Evolutionary conservation across 2,329 filamentous ascomycete species (phyloP), one percentile per base, ranked within the genome.

Genomic region (Immersiporthe knoxdaviesiana): DNA sequence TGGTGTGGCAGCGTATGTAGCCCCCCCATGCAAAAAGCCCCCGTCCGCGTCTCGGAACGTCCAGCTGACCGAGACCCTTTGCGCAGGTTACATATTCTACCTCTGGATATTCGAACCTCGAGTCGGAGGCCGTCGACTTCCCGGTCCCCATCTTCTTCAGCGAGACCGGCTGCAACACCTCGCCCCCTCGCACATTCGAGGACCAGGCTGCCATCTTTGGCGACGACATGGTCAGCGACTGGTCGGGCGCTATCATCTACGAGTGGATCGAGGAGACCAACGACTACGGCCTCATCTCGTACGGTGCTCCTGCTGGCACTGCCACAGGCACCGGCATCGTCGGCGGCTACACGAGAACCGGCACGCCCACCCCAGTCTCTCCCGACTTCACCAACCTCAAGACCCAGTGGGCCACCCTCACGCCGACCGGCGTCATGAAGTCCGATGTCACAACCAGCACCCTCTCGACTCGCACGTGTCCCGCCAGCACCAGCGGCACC

Each of bases 241-340:
- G 80, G 88, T 94, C 91, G 65, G 93, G 93, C 67, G 85, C 92
- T 66, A 94, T 97, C 72, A 85, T 97, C 73, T 97, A 97, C 80
- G 93, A 97, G 78, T 97, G 93, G 93, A 93, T 97, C 72, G 82
- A 95, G 77, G 93, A 97, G 79, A 83, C 86, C 64, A 97, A 97
- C 79, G 80, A 92, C 75, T 97, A 97, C 78, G 93, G 93, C 52
- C 84, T 97, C 47, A 86, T 97, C 74, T 89, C 85, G 27, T 97
- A 97, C 77, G 92, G 91, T 0, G 81, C 86, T 3, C 79, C 83
- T n/a, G 84, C 84, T 30, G 79, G 84, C 11, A 82, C 83, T 8
- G 81, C 79, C n/a, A 83, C 84, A 1, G 87, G 85, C n/a, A 83
- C 85, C 18, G 78, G 83, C 68, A 80, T 90, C 62, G 81, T 84